phyloP scores from a whole-genome alignment of 257 asterid genomes.

The Capsicum pubescens region DNA sequence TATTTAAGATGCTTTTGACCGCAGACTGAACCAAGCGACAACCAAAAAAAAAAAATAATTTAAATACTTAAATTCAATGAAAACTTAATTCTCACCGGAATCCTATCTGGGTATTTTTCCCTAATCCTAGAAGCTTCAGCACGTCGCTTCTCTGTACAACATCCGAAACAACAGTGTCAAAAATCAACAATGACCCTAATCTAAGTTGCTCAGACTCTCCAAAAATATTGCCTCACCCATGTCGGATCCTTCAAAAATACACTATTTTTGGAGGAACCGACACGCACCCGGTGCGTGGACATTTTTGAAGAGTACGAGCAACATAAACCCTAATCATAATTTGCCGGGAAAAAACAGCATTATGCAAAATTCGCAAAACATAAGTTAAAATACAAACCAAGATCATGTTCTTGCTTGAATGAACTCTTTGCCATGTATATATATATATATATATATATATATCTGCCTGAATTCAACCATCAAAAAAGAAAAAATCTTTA shows the following conservation, averaged over 20 bases:
- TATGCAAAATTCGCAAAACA: background rate
- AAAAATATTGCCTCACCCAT: no score
- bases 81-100: conserved; percentile 40
- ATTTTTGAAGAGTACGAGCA: no score
- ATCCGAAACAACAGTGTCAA: background rate
- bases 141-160: conserved; percentile 42
- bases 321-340: no score
- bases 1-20: background rate
- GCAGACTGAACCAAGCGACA: background rate
- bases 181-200: background rate
- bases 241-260: no score
- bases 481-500: background rate
- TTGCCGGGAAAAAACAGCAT: background rate
- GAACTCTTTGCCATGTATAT: conserved; percentile 43
- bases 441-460: conserved; percentile 34
- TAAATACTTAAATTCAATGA: no score
- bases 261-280: no score
- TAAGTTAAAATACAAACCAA: conserved; percentile 28
- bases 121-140: conserved; percentile 54
- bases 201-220: no score
- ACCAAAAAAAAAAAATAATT: background rate
- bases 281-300: no score
- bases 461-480: conserved; percentile 2
- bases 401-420: conserved; percentile 45
- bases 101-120: conserved; percentile 50